Percentiles rank a stretch among this genome's conserved stretches.
Evolutionary conservation across 164 flowering plant genomes (phyloP).

Genomic region (Dillenia turbinata): DNA sequence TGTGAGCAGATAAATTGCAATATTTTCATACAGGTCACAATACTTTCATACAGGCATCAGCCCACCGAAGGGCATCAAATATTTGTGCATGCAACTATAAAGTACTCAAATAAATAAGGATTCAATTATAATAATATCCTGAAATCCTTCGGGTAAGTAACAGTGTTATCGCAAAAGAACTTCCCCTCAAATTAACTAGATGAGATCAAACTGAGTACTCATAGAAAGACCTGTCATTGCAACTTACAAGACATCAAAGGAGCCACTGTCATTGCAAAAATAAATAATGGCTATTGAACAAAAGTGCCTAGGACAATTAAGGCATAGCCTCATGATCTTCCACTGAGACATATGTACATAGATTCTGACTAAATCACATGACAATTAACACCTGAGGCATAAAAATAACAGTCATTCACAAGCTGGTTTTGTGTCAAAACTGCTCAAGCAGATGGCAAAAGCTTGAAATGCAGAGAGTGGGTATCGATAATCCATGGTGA

Average conservation of each 20-base stretch:
- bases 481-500: constrained; percentile 85
- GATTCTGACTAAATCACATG: constrained; percentile 15
- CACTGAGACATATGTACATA: constrained; percentile 30
- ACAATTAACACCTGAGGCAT: constrained; percentile 3
- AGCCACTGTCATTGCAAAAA: constrained; percentile 13
- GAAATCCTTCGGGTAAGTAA: too few species aligned
- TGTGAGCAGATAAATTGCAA: not conserved
- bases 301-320: constrained; percentile 4
- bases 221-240: not conserved
- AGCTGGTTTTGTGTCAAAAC: constrained; percentile 88
- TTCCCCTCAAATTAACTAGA: not conserved
- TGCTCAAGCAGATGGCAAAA: constrained; percentile 80
- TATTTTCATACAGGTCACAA: not conserved
- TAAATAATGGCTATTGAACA: constrained; percentile 14
- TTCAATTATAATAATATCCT: too few species aligned
- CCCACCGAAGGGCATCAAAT: too few species aligned
- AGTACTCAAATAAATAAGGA: too few species aligned
- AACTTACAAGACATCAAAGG: constrained; percentile 20
- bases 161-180: too few species aligned
- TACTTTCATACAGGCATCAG: too few species aligned
- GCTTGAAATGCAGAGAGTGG: constrained; percentile 91
- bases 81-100: too few species aligned
- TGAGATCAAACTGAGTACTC: constrained; percentile 6
- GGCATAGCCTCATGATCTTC: constrained; percentile 19
- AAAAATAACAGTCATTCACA: constrained; percentile 49